phyloP scores from a whole-genome alignment of 495 filamentous ascomycete species.

The Penicillium coffeae region DNA sequence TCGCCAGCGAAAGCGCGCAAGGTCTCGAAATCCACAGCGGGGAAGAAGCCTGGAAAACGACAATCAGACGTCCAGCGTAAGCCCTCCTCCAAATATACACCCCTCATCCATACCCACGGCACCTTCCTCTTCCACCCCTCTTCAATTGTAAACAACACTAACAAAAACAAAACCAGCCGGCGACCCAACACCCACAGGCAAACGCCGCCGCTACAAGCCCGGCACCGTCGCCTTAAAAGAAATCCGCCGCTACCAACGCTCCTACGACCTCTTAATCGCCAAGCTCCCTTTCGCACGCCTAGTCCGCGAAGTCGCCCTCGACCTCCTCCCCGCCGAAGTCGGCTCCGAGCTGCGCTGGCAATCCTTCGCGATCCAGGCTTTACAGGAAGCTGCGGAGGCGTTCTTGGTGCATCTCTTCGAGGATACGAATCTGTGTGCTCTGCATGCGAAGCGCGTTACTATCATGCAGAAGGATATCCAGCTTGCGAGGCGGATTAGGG shows the following conservation, averaged over 20 bases:
- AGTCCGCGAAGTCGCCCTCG: conserved; percentile 80
- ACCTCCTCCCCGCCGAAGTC: conserved; percentile 44
- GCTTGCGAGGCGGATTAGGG: conserved; percentile 78
- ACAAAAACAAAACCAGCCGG: conserved; percentile 50
- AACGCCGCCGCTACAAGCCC: conserved; percentile 70
- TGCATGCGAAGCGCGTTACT: conserved; percentile 93
- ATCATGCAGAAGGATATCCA: conserved; percentile 98
- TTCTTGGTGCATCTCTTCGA: conserved; percentile 94
- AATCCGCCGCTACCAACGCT: conserved; percentile 79
- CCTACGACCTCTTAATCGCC: conserved; percentile 71
- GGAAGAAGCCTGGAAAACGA: conserved; percentile 19
- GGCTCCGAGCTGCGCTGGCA: conserved; percentile 78
- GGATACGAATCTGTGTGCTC: conserved; percentile 90
- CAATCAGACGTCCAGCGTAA: conserved; percentile 38
- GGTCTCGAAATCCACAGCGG: conserved; percentile 14
- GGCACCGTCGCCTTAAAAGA: conserved; percentile 82
- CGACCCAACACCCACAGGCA: conserved; percentile 62
- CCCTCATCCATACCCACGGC: background rate
- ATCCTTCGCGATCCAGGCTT: conserved; percentile 80
- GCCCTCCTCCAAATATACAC: background rate
- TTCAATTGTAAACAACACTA: background rate
- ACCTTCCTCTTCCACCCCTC: background rate
- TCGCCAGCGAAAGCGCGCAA: conserved; percentile 17
- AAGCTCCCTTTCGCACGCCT: conserved; percentile 86
- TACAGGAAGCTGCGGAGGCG: conserved; percentile 90